These are phyloP conservation scores for Cronartium ribicola DNA, from an alignment of 1,284 basidiomycete species.

Conservation along the genomic window DNA sequence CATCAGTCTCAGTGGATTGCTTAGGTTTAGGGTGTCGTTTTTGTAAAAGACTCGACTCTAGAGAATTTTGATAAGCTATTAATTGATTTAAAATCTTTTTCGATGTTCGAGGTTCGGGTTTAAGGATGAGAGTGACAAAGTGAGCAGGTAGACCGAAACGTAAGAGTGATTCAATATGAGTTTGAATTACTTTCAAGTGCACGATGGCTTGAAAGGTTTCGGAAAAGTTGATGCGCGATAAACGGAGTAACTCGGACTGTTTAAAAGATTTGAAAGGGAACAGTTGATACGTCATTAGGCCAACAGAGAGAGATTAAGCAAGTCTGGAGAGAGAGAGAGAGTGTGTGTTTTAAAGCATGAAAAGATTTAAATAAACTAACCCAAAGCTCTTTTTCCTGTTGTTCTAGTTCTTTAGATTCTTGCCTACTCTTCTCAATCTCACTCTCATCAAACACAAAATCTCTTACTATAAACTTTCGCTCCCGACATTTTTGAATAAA, in stretches of 20 bases:
- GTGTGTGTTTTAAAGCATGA: too few species aligned
- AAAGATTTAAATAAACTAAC: slow-evolving; percentile 55
- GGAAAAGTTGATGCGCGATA: slow-evolving; percentile 92
- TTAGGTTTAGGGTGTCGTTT: not conserved
- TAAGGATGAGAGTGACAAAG: slow-evolving; percentile 75
- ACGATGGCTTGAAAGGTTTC: slow-evolving; percentile 92
- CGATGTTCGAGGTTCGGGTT: slow-evolving; percentile 82
- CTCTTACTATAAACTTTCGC: slow-evolving; percentile 91
- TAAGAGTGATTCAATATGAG: slow-evolving; percentile 92
- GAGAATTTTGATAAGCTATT: slow-evolving; percentile 72
- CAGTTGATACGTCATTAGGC: not conserved
- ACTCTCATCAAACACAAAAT: slow-evolving; percentile 87
- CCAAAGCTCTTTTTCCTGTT: slow-evolving; percentile 96
- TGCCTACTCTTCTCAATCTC: slow-evolving; percentile 75
- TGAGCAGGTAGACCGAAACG: slow-evolving; percentile 92
- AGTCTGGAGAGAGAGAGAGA: not conserved
- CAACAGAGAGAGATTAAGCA: slow-evolving; percentile 1
- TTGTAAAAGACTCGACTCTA: slow-evolving; percentile 51
- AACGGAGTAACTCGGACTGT: slow-evolving; percentile 86
- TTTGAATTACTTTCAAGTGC: slow-evolving; percentile 83
- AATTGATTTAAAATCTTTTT: slow-evolving; percentile 69
- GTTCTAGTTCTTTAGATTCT: slow-evolving; percentile 73
- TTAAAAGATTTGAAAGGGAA: not conserved
- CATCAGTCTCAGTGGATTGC: slow-evolving; percentile 8
- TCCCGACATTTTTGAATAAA: slow-evolving; percentile 92